Evolutionary conservation across 2,329 filamentous ascomycete species (phyloP).

Genomic region (Botrytis galanthina): DNA sequence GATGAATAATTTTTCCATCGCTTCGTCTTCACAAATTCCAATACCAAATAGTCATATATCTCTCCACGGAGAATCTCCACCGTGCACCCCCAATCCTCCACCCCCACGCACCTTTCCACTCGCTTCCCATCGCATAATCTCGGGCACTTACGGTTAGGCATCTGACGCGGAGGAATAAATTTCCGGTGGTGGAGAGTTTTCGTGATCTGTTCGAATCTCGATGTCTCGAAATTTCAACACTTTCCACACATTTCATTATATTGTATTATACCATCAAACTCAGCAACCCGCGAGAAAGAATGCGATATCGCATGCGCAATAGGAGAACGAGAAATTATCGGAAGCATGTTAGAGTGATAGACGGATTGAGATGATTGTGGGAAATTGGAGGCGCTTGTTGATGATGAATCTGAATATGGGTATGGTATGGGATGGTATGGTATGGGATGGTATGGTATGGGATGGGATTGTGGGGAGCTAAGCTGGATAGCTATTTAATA

Average conservation of each 20-base stretch:
- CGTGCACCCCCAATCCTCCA: neutral
- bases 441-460: neutral
- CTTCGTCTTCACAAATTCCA: neutral
- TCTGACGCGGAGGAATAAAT: neutral
- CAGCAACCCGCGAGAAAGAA: neutral
- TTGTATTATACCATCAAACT: neutral
- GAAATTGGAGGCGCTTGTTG: neutral
- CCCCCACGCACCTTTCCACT: neutral
- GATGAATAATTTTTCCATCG: neutral
- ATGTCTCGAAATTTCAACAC: neutral
- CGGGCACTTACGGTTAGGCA: neutral
- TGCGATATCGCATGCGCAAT: slow-evolving; percentile 4
- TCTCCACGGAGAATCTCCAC: neutral
- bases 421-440: neutral
- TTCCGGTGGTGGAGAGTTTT: neutral
- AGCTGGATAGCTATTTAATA: neutral
- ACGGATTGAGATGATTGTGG: neutral
- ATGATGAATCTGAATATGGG: neutral
- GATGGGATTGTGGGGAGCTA: neutral
- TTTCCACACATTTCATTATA: neutral
- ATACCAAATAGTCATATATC: neutral
- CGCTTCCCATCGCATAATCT: neutral
- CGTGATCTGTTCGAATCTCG: neutral
- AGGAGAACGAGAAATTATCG: slow-evolving; percentile 9
- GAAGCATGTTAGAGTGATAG: neutral